Evolutionary conservation across 2,329 filamentous ascomycete species (phyloP).

Genomic region (Sporothrix humicola): DNA sequence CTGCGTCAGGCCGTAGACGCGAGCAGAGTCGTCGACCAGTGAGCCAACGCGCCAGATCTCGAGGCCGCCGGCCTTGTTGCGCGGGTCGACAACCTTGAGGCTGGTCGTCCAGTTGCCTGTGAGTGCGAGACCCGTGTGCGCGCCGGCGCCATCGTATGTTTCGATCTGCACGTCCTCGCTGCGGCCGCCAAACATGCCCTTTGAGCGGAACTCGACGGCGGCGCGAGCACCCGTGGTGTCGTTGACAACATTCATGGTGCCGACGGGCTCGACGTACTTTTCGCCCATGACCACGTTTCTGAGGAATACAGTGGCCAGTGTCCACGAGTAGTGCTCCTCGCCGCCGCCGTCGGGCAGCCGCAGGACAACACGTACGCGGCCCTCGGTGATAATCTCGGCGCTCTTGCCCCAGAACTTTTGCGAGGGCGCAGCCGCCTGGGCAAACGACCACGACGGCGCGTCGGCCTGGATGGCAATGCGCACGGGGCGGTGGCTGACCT

Average conservation of each 20-base stretch:
- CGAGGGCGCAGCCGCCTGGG: slow-evolving; percentile 83
- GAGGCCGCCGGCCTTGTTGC: slow-evolving; percentile 59
- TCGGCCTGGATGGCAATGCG: slow-evolving; percentile 94
- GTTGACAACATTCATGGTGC: slow-evolving; percentile 83
- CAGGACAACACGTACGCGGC: slow-evolving; percentile 78
- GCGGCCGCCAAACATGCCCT: slow-evolving; percentile 95
- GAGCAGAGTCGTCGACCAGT: slow-evolving; percentile 77
- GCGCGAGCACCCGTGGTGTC: slow-evolving; percentile 85
- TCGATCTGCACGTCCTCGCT: slow-evolving; percentile 87
- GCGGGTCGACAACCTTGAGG: slow-evolving; percentile 62
- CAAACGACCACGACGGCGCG: slow-evolving; percentile 80
- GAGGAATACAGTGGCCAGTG: slow-evolving; percentile 84
- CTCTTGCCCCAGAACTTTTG: slow-evolving; percentile 99
- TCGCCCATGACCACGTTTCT: slow-evolving; percentile 97
- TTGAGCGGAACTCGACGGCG: slow-evolving; percentile 87
- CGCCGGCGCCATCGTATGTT: slow-evolving; percentile 69
- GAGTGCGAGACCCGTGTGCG: slow-evolving; percentile 69
- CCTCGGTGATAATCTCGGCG: slow-evolving; percentile 91
- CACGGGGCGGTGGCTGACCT: slow-evolving; percentile 90
- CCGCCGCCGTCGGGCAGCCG: slow-evolving; percentile 61
- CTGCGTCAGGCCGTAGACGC: slow-evolving; percentile 84
- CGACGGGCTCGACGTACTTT: slow-evolving; percentile 96
- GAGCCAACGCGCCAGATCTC: slow-evolving; percentile 80
- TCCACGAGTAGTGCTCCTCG: slow-evolving; percentile 89
- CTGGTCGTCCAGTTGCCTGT: slow-evolving; percentile 83